Evolutionary conservation across 23 red algal genomes (phyloP), one percentile per base, ranked within the genome.

Genomic region (Rhodosorus marinus): DNA sequence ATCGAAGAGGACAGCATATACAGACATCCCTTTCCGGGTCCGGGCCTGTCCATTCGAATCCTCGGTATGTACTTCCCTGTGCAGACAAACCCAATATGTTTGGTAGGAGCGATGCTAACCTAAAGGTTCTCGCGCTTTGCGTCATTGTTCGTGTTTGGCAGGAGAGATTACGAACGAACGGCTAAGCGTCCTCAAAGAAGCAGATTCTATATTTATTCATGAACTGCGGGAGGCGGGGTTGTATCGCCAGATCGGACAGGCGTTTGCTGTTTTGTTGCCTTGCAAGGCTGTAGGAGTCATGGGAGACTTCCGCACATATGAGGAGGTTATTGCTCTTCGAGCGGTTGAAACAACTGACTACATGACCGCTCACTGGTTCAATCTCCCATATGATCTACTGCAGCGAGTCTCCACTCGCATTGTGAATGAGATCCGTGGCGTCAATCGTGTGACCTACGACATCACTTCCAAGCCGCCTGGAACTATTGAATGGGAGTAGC

Each of bases 281-380:
- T 61, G 75, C 33, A 94, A 94, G 54, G 70, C 87, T 19, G 87
- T 94, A 2, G 87, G 87, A 20, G 87, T 94, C 8, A 94, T 94
- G 87, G 87, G 87, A 40, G 87, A 94, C 57, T 67, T 60, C n/a
- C 76, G 87, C 40, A 82, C 87, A 5, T 94, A 94, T 49, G 75
- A 94, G 58, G 87, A 94, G 30, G 77, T 94, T 4, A 83, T 94
- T 53, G 72, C 69, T 7, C 61, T 94, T 5, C 68, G 87, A 17
- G 87, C 87, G 0, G 87, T 94, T 30, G 80, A 72, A 54, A 94
- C 87, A 26, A 62, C 74, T 19, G 87, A 94, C 59, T 94, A 70
- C 52, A 94, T 94, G 87, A 94, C 87, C 21, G 87, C 87, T 5
- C 54, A 76, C 64, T 94, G 87, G 87, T 83, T 70, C 46, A 60